These are phyloP conservation scores for Lumnitzera racemosa DNA, from an alignment of 345 rosid species.

Conservation along the genomic window DNA sequence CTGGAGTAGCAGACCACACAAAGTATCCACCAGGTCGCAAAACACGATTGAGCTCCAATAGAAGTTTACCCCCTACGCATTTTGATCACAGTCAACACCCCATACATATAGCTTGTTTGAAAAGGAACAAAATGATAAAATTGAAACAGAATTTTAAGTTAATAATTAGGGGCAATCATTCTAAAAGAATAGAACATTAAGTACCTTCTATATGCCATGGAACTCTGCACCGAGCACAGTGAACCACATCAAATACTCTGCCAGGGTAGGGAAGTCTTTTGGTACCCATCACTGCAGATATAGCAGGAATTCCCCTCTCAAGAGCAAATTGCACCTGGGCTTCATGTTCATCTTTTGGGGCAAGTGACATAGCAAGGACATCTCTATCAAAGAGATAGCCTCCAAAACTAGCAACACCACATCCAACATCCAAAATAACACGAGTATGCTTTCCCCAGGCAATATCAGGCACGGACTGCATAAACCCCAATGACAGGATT, in stretches of 20 bases:
- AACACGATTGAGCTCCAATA: slow-evolving; percentile 80
- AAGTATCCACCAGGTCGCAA: slow-evolving; percentile 88
- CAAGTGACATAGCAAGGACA: slow-evolving; percentile 85
- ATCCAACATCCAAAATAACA: slow-evolving; percentile 92
- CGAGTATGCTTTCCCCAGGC: slow-evolving; percentile 86
- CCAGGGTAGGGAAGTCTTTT: slow-evolving; percentile 90
- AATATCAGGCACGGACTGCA: slow-evolving; percentile 75
- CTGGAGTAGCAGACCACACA: slow-evolving; percentile 98
- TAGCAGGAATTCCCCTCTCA: slow-evolving; percentile 95
- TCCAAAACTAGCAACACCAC: slow-evolving; percentile 99
- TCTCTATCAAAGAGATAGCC: slow-evolving; percentile 88
- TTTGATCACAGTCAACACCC: neutral
- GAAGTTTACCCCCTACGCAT: slow-evolving; percentile 78
- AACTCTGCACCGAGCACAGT: slow-evolving; percentile 98
- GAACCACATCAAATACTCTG: slow-evolving; percentile 81
- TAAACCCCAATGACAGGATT: slow-evolving; percentile 4
- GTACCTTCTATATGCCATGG: slow-evolving; percentile 99
- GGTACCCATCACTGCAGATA: slow-evolving; percentile 99
- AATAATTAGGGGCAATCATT: neutral
- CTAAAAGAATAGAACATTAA: neutral
- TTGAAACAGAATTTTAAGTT: neutral
- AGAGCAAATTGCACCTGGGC: slow-evolving; percentile 98
- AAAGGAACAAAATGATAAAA: slow-evolving; percentile 1
- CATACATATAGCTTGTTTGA: neutral
- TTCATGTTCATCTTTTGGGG: slow-evolving; percentile 99